phyloP scores from a whole-genome alignment of 306 rosid species.

The Purshia tridentata region DNA sequence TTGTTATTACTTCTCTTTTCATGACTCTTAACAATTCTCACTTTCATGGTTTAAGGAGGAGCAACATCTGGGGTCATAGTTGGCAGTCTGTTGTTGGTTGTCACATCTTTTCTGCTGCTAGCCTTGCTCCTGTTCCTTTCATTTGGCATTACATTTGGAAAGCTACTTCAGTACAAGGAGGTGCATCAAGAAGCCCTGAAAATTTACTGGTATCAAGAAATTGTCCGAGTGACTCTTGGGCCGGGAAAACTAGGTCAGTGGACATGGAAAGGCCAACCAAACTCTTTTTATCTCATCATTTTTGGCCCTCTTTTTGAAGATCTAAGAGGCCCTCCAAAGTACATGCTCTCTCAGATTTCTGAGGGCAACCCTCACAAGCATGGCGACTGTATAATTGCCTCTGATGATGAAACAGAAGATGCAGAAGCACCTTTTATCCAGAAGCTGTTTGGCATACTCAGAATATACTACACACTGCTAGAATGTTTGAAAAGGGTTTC shows the following conservation, averaged over 20 bases:
- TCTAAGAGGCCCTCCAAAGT: slow-evolving; percentile 91
- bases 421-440: slow-evolving; percentile 93
- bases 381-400: slow-evolving; percentile 62
- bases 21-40: slow-evolving; percentile 12
- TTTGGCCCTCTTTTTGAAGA: slow-evolving; percentile 88
- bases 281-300: slow-evolving; percentile 45
- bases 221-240: slow-evolving; percentile 73
- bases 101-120: slow-evolving; percentile 47
- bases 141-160: slow-evolving; percentile 76
- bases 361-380: slow-evolving; percentile 37
- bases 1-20: slow-evolving; percentile 6
- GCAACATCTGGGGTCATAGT: slow-evolving; percentile 45
- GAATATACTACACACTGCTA: slow-evolving; percentile 74
- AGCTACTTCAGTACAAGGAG: slow-evolving; percentile 91
- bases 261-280: slow-evolving; percentile 72
- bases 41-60: slow-evolving; percentile 52
- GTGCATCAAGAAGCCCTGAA: slow-evolving; percentile 70
- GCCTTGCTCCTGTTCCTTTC: slow-evolving; percentile 77
- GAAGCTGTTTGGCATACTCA: slow-evolving; percentile 85
- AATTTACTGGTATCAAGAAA: slow-evolving; percentile 85
- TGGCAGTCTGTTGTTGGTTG: slow-evolving; percentile 60
- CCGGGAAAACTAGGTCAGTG: slow-evolving; percentile 96
- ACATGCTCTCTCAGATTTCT: slow-evolving; percentile 89
- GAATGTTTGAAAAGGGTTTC: slow-evolving; percentile 59
- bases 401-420: slow-evolving; percentile 92